Evolutionary conservation across 176 grass and related monocot species (phyloP).

Genomic region (Bromus sterilis): DNA sequence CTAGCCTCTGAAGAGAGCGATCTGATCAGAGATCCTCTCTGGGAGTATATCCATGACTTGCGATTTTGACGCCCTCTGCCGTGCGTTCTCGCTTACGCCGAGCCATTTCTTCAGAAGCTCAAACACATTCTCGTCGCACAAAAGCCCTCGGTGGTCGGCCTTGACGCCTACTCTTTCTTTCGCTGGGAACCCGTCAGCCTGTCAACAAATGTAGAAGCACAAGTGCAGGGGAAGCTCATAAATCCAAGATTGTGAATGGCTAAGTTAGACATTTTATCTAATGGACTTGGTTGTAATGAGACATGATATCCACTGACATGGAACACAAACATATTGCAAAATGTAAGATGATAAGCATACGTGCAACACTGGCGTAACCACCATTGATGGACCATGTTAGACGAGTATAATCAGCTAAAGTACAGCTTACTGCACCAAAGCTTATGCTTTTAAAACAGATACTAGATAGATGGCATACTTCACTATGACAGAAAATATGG

Average conservation of each 20-base stretch:
- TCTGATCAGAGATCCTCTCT: background rate
- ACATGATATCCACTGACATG: background rate
- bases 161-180: conserved; percentile 64
- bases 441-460: background rate
- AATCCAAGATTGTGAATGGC: background rate
- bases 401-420: background rate
- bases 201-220: background rate
- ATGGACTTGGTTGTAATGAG: background rate
- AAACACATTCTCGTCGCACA: conserved; percentile 61
- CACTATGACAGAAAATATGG: background rate
- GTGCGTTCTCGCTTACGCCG: conserved; percentile 27
- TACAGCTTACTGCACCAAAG: background rate
- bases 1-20: background rate
- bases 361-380: background rate
- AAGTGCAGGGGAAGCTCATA: background rate
- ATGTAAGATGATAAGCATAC: background rate
- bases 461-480: background rate
- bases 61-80: background rate
- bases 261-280: background rate
- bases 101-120: conserved; percentile 70
- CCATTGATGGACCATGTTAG: background rate
- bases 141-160: conserved; percentile 51
- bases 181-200: conserved; percentile 83
- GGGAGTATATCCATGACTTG: conserved; percentile 27
- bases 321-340: background rate